A percentile compares a stretch with the other conserved stretches of the same genome.
Evolutionary conservation across 202 grass and related monocot genomes (phyloP).

Genomic region (Alloteropsis angusta): DNA sequence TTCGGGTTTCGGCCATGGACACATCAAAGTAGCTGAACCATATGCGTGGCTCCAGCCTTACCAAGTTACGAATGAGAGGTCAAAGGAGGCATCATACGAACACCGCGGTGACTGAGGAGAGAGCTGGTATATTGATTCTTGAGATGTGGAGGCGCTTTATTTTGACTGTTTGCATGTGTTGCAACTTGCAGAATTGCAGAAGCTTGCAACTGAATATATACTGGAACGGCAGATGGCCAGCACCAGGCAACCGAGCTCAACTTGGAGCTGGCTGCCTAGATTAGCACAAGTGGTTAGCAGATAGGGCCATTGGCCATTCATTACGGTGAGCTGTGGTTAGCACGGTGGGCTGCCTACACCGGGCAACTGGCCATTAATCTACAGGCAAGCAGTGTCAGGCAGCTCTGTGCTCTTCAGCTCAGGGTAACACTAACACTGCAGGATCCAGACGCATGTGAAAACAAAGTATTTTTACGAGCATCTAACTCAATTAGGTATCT

Average conservation of each 20-base stretch:
- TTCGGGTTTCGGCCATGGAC: constrained; percentile 2
- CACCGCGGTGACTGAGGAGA: not conserved
- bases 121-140: not conserved
- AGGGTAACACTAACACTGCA: not conserved
- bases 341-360: not conserved
- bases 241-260: not conserved
- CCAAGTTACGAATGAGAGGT: not conserved
- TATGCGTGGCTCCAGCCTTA: not conserved
- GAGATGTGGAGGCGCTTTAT: not conserved
- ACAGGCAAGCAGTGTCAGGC: not conserved
- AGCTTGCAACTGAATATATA: not conserved
- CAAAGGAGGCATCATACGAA: not conserved
- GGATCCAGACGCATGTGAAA: not conserved
- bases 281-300: constrained; percentile 12
- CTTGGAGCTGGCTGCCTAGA: not conserved
- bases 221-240: not conserved
- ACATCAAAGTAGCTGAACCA: not conserved
- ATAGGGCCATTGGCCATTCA: not conserved
- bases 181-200: not conserved
- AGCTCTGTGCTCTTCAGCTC: not conserved
- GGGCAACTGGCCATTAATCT: constrained; percentile 11
- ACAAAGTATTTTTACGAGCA: not conserved
- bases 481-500: not conserved
- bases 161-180: not conserved
- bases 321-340: constrained; percentile 14